Evolutionary conservation across 108 stramenopile species (phyloP).

Genomic region (Heterococcus sp.): DNA sequence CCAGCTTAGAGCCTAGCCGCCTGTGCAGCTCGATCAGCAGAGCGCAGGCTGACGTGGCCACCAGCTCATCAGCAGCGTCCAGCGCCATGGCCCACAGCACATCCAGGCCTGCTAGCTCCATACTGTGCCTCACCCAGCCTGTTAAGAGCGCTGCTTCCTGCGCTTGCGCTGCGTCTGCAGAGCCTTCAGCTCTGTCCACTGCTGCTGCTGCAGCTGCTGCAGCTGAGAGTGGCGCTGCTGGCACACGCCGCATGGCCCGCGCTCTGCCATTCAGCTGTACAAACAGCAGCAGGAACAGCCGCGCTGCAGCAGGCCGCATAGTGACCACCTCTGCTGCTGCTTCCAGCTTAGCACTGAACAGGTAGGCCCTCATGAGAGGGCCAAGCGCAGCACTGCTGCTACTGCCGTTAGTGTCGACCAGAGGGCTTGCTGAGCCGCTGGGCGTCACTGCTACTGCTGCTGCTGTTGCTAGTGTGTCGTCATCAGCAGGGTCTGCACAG

Average conservation of each 20-base stretch:
- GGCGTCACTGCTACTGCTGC: too few species aligned
- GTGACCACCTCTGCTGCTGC: background rate
- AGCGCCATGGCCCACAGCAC: constrained; percentile 31
- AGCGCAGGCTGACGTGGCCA: constrained; percentile 2
- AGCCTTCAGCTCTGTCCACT: background rate
- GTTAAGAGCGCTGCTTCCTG: background rate
- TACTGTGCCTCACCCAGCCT: constrained; percentile 22
- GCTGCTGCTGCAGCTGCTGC: background rate
- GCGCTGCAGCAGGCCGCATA: background rate
- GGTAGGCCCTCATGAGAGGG: constrained; percentile 7
- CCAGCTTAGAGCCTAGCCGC: constrained; percentile 24
- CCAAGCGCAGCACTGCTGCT: background rate
- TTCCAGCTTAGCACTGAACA: constrained; percentile 18
- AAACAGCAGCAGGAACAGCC: constrained; percentile 20
- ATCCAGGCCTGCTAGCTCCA: constrained; percentile 15
- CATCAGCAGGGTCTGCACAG: background rate
- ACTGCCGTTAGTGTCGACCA: background rate
- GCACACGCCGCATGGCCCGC: background rate
- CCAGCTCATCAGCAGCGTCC: constrained; percentile 1
- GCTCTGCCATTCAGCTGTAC: constrained; percentile 23
- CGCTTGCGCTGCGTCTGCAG: background rate
- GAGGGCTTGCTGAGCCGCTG: too few species aligned
- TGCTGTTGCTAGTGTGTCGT: background rate
- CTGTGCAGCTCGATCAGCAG: constrained; percentile 26
- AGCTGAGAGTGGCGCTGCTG: background rate